Evolutionary conservation across 2,329 filamentous ascomycete genomes (phyloP).

Genomic region (Chaetomium sp.): DNA sequence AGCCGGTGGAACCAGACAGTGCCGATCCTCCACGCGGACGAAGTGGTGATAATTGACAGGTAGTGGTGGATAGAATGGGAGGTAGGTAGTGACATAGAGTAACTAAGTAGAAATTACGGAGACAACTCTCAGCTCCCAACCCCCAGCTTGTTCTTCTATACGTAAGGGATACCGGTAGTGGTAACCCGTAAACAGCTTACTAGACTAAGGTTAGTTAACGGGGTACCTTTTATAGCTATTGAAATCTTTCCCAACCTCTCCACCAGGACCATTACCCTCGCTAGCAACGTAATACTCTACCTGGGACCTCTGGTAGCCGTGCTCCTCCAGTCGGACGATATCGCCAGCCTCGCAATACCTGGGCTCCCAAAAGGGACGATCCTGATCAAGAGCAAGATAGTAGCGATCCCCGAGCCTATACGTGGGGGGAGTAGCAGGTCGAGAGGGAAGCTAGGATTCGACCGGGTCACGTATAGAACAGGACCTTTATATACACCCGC

Average conservation of each 20-base stretch:
- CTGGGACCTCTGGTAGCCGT: conserved; percentile 5
- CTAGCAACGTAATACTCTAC: neutral
- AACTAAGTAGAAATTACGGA: too few species aligned
- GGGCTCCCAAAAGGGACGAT: conserved; percentile 13
- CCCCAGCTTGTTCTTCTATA: conserved; percentile 1
- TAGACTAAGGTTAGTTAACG: conserved; percentile 6
- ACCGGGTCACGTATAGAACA: conserved; percentile 19
- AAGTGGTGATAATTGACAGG: too few species aligned
- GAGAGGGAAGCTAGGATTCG: conserved; percentile 15
- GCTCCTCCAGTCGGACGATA: conserved; percentile 3
- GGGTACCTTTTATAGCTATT: neutral
- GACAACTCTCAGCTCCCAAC: conserved; percentile 15
- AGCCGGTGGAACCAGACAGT: too few species aligned
- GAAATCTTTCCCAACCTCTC: conserved; percentile 9
- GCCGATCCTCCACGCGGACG: too few species aligned
- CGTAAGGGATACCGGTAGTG: conserved; percentile 4
- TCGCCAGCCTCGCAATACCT: conserved; percentile 6
- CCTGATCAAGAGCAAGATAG: conserved; percentile 14
- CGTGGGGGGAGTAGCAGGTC: neutral
- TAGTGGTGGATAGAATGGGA: too few species aligned
- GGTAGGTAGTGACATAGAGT: too few species aligned
- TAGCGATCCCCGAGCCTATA: conserved; percentile 1
- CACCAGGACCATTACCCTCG: neutral
- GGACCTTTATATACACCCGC: conserved; percentile 23
- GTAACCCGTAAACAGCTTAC: conserved; percentile 1